Evolutionary conservation across 306 rosid species (phyloP).

Genomic region (Purshia tridentata): DNA sequence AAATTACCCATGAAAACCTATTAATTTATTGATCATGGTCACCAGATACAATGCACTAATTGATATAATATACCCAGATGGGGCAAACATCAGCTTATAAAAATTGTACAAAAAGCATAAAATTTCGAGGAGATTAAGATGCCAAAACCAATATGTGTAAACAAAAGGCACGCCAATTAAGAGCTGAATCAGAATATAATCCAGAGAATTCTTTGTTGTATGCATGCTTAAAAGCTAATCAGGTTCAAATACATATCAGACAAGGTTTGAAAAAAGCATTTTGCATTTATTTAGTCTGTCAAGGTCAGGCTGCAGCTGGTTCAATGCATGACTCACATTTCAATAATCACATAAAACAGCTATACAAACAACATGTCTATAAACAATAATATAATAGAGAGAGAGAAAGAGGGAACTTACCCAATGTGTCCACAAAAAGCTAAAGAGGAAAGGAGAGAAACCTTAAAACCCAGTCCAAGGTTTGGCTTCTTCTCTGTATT

Average conservation of each 20-base stretch:
- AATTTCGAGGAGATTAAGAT: conserved; percentile 74
- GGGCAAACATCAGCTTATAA: conserved; percentile 18
- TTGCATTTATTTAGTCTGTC: conserved; percentile 29
- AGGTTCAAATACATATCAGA: conserved; percentile 37
- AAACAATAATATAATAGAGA: background rate
- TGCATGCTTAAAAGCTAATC: conserved; percentile 31
- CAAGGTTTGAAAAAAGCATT: conserved; percentile 33
- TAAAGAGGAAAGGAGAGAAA: conserved; percentile 31
- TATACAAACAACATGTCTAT: conserved; percentile 15
- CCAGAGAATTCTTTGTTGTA: conserved; percentile 25
- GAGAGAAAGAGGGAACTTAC: conserved; percentile 16
- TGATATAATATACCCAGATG: conserved; percentile 25
- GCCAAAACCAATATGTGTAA: conserved; percentile 24
- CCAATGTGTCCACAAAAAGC: conserved; percentile 26
- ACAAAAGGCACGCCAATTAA: conserved; percentile 21
- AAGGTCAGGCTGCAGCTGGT: conserved; percentile 36
- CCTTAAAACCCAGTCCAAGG: conserved; percentile 56
- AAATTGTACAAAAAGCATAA: conserved; percentile 21
- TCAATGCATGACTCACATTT: conserved; percentile 40
- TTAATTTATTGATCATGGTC: conserved; percentile 28
- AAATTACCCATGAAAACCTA: background rate
- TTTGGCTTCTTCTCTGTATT: conserved; percentile 41
- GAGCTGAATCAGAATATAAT: conserved; percentile 40
- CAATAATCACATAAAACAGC: conserved; percentile 17
- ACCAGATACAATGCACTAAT: conserved; percentile 32